A percentile compares a stretch with the other conserved stretches of the same genome.
These are phyloP conservation scores for Boletus reticulatus DNA, from an alignment of 768 basidiomycete species.

Conservation along the genomic window DNA sequence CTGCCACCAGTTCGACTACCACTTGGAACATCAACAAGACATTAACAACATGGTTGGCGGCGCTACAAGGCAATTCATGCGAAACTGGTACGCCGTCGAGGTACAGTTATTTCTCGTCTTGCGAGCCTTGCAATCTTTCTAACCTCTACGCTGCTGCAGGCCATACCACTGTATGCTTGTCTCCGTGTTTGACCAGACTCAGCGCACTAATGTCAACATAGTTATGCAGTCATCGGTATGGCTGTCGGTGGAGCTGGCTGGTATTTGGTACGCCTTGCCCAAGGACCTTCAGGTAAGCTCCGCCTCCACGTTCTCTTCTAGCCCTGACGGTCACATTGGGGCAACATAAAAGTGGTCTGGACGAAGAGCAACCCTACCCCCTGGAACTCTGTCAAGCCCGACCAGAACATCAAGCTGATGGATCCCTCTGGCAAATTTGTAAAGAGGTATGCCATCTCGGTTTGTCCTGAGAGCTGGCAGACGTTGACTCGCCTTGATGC, in stretches of 20 bases:
- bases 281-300: slow-evolving; percentile 49
- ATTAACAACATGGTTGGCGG: slow-evolving; percentile 23
- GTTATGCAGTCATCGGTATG: slow-evolving; percentile 49
- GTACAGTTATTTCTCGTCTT: slow-evolving; percentile 20
- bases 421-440: slow-evolving; percentile 72
- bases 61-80: slow-evolving; percentile 31
- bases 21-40: neutral
- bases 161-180: slow-evolving; percentile 46
- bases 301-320: neutral
- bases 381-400: slow-evolving; percentile 79
- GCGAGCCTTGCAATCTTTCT: neutral
- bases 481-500: slow-evolving; percentile 1
- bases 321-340: neutral
- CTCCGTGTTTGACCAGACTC: slow-evolving; percentile 3
- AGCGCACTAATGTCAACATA: slow-evolving; percentile 23
- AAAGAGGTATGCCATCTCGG: slow-evolving; percentile 44
- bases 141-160: slow-evolving; percentile 29
- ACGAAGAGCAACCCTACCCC: slow-evolving; percentile 77
- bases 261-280: slow-evolving; percentile 67
- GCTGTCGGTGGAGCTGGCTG: slow-evolving; percentile 57
- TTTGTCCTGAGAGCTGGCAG: neutral
- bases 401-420: slow-evolving; percentile 72
- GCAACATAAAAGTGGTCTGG: slow-evolving; percentile 47
- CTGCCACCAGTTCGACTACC: neutral
- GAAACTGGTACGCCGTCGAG: slow-evolving; percentile 47